Evolutionary conservation across 2,329 filamentous ascomycete genomes (phyloP).

Genomic region (Nothopassalora personata): DNA sequence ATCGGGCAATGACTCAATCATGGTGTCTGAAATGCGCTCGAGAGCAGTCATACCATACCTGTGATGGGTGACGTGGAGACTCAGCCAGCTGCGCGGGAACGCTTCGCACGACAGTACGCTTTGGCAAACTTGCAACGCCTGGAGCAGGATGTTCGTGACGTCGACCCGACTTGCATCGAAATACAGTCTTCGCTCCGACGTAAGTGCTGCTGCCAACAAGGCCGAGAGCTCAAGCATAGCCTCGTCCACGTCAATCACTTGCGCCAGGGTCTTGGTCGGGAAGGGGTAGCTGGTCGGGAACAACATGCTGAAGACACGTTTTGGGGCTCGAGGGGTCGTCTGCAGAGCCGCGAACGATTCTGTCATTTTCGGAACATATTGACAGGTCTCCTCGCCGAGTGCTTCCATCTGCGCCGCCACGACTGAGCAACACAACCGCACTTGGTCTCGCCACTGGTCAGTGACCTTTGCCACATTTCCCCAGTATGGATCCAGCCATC

Average conservation of each 20-base stretch:
- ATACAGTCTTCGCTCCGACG: conserved; percentile 26
- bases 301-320: conserved; percentile 68
- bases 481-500: conserved; percentile 94
- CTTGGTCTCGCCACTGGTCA: conserved; percentile 86
- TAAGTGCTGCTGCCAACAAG: conserved; percentile 62
- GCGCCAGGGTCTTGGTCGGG: conserved; percentile 62
- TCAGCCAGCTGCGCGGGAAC: conserved; percentile 85
- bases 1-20: conserved; percentile 77
- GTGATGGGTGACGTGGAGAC: conserved; percentile 64
- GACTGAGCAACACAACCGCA: conserved; percentile 88
- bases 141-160: conserved; percentile 67
- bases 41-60: conserved; percentile 74
- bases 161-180: conserved; percentile 53
- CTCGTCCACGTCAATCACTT: conserved; percentile 57
- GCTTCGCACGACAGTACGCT: conserved; percentile 86
- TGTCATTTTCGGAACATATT: conserved; percentile 85
- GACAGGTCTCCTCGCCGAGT: conserved; percentile 73
- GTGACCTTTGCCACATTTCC: conserved; percentile 64
- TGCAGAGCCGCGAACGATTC: conserved; percentile 80
- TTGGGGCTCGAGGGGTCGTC: conserved; percentile 55
- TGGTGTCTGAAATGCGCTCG: conserved; percentile 71
- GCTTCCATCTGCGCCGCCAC: conserved; percentile 76
- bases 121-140: conserved; percentile 76
- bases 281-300: conserved; percentile 92
- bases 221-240: conserved; percentile 82